These are phyloP conservation scores for Hypsizygus ulmarius DNA, from an alignment of 1,284 basidiomycete genomes.

Conservation along the genomic window DNA sequence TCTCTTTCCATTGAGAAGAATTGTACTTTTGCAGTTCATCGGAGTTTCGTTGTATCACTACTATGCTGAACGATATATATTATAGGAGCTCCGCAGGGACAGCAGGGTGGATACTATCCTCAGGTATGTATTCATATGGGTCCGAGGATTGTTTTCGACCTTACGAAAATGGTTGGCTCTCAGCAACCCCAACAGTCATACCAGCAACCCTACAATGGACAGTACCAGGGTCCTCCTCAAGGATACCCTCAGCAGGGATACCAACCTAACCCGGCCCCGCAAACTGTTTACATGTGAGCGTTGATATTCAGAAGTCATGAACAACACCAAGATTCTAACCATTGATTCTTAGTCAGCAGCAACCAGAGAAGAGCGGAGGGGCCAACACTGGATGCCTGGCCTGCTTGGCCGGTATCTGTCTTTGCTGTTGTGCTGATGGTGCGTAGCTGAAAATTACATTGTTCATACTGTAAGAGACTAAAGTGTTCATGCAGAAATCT, in stretches of 20 bases:
- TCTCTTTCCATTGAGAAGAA: too few species aligned
- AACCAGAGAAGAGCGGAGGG: constrained; percentile 40
- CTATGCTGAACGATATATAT: constrained; percentile 11
- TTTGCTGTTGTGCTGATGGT: constrained; percentile 82
- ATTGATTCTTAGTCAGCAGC: constrained; percentile 42
- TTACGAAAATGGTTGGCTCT: constrained; percentile 4
- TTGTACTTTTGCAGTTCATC: background rate
- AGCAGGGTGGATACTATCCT: constrained; percentile 74
- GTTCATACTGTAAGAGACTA: constrained; percentile 10
- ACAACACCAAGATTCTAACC: background rate
- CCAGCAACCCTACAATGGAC: constrained; percentile 30
- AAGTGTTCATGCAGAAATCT: constrained; percentile 50
- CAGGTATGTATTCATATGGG: constrained; percentile 37
- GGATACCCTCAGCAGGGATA: constrained; percentile 50
- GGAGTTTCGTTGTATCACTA: constrained; percentile 1
- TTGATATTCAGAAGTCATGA: constrained; percentile 4
- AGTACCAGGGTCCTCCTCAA: constrained; percentile 33
- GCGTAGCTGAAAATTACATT: constrained; percentile 24
- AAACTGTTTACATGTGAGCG: constrained; percentile 72
- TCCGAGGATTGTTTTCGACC: background rate
- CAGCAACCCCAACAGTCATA: constrained; percentile 70
- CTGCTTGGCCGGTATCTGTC: constrained; percentile 67
- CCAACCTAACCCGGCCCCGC: constrained; percentile 67
- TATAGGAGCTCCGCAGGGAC: constrained; percentile 55
- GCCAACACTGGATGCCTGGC: constrained; percentile 54